A percentile compares a stretch with the other conserved stretches of the same genome.
Evolutionary conservation across 2,329 filamentous ascomycete genomes (phyloP).

Genomic region (Aphanoascus verrucosus): DNA sequence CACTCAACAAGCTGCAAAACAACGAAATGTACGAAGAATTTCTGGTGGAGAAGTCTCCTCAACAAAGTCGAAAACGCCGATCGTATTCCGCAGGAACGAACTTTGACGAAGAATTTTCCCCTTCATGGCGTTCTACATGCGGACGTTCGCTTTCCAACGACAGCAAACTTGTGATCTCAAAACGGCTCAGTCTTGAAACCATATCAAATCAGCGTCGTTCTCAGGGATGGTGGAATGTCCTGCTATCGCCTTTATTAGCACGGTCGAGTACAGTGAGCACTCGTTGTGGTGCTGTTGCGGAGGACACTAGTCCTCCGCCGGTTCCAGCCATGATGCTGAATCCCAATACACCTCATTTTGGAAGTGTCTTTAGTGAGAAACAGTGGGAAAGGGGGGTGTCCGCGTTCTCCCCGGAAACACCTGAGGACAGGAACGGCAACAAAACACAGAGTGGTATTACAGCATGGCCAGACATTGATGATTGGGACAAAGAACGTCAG

Average conservation of each 20-base stretch:
- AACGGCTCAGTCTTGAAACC: constrained; percentile 28
- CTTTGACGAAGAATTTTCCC: constrained; percentile 24
- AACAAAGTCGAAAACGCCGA: constrained; percentile 21
- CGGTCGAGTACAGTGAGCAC: constrained; percentile 28
- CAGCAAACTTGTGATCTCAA: constrained; percentile 23
- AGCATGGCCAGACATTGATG: constrained; percentile 18
- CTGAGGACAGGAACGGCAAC: constrained; percentile 14
- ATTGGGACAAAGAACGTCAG: constrained; percentile 9
- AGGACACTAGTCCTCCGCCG: constrained; percentile 20
- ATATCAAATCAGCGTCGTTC: constrained; percentile 32
- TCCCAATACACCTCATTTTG: constrained; percentile 5
- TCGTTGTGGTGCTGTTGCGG: constrained; percentile 20
- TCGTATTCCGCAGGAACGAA: constrained; percentile 29
- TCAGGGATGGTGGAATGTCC: constrained; percentile 42
- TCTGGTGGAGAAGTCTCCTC: constrained; percentile 16
- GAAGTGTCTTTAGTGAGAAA: constrained; percentile 8
- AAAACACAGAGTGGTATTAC: constrained; percentile 13
- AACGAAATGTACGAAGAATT: constrained; percentile 14
- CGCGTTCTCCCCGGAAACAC: constrained; percentile 28
- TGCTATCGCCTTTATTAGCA: constrained; percentile 37
- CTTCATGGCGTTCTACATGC: constrained; percentile 12
- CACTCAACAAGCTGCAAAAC: constrained; percentile 20
- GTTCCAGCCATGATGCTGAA: constrained; percentile 20
- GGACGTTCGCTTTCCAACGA: constrained; percentile 23
- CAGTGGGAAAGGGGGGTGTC: constrained; percentile 19